Conservation (phyloP, 2,329 filamentous ascomycete species). For the Penicillium sp. region DNA sequence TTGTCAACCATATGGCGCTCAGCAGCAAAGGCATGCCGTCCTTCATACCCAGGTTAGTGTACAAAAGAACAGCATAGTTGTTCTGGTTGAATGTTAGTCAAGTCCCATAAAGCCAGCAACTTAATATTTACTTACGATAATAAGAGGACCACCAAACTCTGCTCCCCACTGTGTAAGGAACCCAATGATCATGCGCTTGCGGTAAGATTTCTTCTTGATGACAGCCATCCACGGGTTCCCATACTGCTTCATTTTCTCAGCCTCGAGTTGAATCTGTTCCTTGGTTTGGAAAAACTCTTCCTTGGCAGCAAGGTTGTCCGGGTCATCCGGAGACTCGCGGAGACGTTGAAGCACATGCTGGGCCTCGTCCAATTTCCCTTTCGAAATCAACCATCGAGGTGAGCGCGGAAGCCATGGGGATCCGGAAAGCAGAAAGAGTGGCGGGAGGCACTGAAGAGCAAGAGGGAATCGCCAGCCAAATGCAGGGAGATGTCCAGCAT, state of each 20-base stretch:
- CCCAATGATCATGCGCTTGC: constrained; percentile 55
- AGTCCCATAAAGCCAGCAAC: background rate
- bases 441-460: constrained; percentile 44
- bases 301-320: constrained; percentile 45
- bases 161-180: constrained; percentile 58
- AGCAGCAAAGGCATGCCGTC: constrained; percentile 48
- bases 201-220: constrained; percentile 51
- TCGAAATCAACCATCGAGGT: constrained; percentile 54
- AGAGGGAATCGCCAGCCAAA: constrained; percentile 53
- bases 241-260: constrained; percentile 42
- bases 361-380: constrained; percentile 51
- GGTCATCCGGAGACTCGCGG: constrained; percentile 42
- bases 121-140: constrained; percentile 47
- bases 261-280: constrained; percentile 50
- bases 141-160: constrained; percentile 55
- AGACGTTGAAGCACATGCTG: constrained; percentile 46
- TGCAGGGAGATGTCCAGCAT: constrained; percentile 39
- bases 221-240: constrained; percentile 51
- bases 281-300: constrained; percentile 53
- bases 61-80: constrained; percentile 51
- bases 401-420: constrained; percentile 50
- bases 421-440: constrained; percentile 44
- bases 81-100: constrained; percentile 38
- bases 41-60: constrained; percentile 46
- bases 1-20: constrained; percentile 48